Base-by-base conservation (phyloP, 371 early-diverging fungal genomes). In the Actinomortierella wolfii region DNA sequence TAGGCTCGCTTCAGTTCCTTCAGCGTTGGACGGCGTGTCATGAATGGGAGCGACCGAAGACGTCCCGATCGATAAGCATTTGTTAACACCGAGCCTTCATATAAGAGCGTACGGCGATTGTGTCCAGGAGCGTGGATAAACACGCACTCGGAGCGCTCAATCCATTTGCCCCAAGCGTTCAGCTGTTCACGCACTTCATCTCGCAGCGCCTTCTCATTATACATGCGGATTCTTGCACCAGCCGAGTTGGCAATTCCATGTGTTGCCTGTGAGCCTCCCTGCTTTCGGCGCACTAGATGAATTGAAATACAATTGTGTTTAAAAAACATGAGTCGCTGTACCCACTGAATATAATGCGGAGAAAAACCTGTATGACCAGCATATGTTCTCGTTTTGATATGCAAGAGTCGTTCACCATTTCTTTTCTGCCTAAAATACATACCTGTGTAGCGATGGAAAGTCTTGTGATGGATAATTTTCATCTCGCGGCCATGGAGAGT, bases 371-470 rank as follows among this genome's bases (percentile, higher is more conserved):
- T n/a, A n/a, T n/a, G n/a, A n/a, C n/a, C n/a, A n/a, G 21, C 14
- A 20, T 17, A 21, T 40, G 34, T 28, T 25, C 52, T 23, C 40
- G 2, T 25, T 28, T 26, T 8, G 34, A 20, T 49, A 18, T 20
- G 7, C 44, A 14, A 21, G 26, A 8, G 9, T 34, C 43, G 40
- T 28, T 21, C 11, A n/a, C 0, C 6, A 51, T 59, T 20, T 3
- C 6, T 34, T n/a, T n/a, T n/a, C n/a, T n/a, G n/a, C n/a, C n/a
- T 43, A 53, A 3, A 26, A 18, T 57, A 18, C 29, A 48, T 57
- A 84, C 86, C 95, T 5, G 97, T 97, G 76, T 98, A 98, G 28
- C 97, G 83, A 59, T 95, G 95, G 59, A 95, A 87, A 6, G 96
- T 94, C 74, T 95, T 97, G 77, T 96, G 94, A 0, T 81, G 84